Base-by-base conservation (phyloP, 495 filamentous ascomycete species). In the Friedmanniomyces endolithicus region DNA sequence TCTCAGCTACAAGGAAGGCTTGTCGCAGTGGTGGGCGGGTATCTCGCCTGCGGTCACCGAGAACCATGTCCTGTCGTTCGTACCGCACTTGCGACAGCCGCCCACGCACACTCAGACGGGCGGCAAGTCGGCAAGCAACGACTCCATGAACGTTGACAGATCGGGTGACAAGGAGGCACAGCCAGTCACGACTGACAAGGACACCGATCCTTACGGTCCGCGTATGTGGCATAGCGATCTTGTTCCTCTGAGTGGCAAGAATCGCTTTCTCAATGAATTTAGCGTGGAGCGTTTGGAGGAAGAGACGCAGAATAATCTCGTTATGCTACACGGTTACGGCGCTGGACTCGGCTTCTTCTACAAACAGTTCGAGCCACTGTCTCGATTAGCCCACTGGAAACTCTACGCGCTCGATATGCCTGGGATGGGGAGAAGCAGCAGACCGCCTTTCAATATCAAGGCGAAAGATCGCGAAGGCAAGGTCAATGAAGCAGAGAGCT, bases 281-380 rank as follows among this genome's bases (percentile, higher is more conserved):
- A 85, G 84, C 8, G 80, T 98, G 1, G 89, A 95, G 66, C 77
- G 92, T 48, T 69, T 86, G 2, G 85, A 79, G 23, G 92, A 97
- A 57, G 69, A 78, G 29, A 75, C 79, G 6, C 82, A 85, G 11
- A 80, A 90, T 48, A 89, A 90, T 53, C 74, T 98, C n/a, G 90
- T 98, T 20, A 95, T 98, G 83, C 74, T 98, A 12, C 92, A 98
- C 65, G 92, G 92, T 35, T 97, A 97, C 68, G 94, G 94, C 37
- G 92, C 92, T 0, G 92, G 92, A 0, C 72, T 98, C 2, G 92
- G 88, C 4, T 97, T 97, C 66, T 98, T 95, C 73, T 98, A 97
- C 72, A 87, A 89, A 68, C 97, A 97, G 64, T 97, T 94, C 53
- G 92, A 97, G 65, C 80, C 81, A 6, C 69, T 98, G 37, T 88